Percentiles rank a stretch among this genome's conserved stretches.
Evolutionary conservation across 2,329 filamentous ascomycete species (phyloP).

Genomic region (Calonectria henricotiae): DNA sequence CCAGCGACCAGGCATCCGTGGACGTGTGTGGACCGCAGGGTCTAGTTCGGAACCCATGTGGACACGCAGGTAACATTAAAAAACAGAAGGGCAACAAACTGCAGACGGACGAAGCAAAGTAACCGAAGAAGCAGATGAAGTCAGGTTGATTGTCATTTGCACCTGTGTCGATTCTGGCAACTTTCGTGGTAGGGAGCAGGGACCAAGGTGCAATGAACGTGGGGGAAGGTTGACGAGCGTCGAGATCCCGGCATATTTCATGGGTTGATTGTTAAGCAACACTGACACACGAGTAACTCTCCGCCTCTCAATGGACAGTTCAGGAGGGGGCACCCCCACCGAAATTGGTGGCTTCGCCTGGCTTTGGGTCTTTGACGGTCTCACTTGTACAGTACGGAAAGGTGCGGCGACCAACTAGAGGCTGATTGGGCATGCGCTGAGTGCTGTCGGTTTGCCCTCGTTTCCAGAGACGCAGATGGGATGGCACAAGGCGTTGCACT

Average conservation of each 20-base stretch:
- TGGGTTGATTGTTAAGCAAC: conserved; percentile 52
- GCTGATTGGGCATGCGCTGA: conserved; percentile 12
- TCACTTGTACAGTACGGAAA: conserved; percentile 11
- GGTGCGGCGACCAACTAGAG: background rate
- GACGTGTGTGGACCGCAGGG: background rate
- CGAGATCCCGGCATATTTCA: conserved; percentile 45
- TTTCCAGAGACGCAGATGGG: conserved; percentile 24
- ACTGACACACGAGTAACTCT: conserved; percentile 1
- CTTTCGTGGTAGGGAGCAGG: conserved; percentile 10
- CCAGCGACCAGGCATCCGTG: background rate
- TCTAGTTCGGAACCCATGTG: background rate
- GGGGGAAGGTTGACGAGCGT: conserved; percentile 44
- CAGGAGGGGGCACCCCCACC: conserved; percentile 18
- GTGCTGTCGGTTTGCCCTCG: conserved; percentile 5
- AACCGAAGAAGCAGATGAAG: background rate
- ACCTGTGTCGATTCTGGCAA: conserved; percentile 13
- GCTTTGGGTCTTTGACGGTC: conserved; percentile 14
- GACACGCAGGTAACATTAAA: background rate
- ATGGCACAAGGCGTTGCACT: conserved; percentile 32
- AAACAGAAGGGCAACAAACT: background rate
- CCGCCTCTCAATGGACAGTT: conserved; percentile 30
- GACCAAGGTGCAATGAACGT: conserved; percentile 31
- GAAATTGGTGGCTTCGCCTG: conserved; percentile 19
- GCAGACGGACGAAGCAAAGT: background rate
- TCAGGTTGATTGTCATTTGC: conserved; percentile 7